Conservation (phyloP, 129 eudicot genomes). For the Tagetes erecta region DNA sequence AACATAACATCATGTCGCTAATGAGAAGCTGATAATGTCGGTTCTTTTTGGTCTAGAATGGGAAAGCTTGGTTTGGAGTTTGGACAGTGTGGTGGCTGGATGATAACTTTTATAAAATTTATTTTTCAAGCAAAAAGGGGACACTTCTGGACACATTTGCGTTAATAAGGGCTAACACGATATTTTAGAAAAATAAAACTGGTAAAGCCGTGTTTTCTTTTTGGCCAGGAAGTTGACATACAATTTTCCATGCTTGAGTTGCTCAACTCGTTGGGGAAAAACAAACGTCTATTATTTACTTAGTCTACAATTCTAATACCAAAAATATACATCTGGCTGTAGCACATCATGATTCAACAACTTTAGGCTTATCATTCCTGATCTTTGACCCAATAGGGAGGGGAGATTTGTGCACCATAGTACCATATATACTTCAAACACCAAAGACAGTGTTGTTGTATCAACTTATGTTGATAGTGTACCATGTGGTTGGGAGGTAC, state of each 20-base stretch:
- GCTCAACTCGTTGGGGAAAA: not conserved
- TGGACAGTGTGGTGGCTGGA: not conserved
- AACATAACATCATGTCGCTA: constrained; percentile 11
- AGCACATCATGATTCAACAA: not conserved
- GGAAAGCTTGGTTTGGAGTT: not conserved
- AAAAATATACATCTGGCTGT: not conserved
- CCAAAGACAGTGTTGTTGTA: too few species aligned
- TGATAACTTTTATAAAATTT: not conserved
- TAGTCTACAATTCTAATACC: not conserved
- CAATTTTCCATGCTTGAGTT: not conserved
- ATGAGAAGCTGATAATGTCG: not conserved
- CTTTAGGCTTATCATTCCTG: not conserved
- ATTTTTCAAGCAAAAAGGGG: not conserved
- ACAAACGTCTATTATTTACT: not conserved
- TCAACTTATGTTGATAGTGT: too few species aligned
- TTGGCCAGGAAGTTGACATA: not conserved
- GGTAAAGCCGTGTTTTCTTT: not conserved
- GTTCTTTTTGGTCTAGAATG: not conserved
- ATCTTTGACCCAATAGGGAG: not conserved
- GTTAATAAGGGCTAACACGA: not conserved
- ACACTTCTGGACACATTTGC: not conserved
- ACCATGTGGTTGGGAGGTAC: too few species aligned
- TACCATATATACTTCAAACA: too few species aligned
- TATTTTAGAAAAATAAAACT: not conserved
- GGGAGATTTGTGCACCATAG: too few species aligned